Conservation (phyloP, 2,329 filamentous ascomycete species). For the Neopestalotiopsis sp. region DNA sequence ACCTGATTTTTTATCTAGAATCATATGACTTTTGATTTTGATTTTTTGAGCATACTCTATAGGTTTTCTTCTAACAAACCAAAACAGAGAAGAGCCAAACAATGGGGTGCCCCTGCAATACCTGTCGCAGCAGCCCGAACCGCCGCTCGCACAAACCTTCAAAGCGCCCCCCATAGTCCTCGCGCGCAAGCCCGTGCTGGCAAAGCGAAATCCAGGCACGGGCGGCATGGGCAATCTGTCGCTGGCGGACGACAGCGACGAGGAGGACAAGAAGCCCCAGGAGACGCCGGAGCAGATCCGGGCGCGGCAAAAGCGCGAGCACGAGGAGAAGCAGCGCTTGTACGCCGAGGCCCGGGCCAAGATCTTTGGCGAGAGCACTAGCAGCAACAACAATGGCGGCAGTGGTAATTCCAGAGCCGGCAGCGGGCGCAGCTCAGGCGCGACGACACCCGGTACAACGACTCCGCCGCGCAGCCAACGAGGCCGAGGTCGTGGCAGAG, state of each 20-base stretch:
- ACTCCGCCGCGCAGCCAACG: constrained; percentile 64
- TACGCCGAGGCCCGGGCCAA: constrained; percentile 90
- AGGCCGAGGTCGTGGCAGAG: constrained; percentile 53
- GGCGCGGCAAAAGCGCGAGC: constrained; percentile 77
- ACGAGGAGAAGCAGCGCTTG: constrained; percentile 86
- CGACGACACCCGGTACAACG: constrained; percentile 65
- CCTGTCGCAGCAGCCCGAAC: constrained; percentile 67
- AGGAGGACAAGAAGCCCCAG: constrained; percentile 63
- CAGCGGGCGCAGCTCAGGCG: constrained; percentile 48
- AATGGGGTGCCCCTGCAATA: constrained; percentile 78
- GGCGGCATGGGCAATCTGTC: constrained; percentile 53
- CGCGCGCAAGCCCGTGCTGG: constrained; percentile 77
- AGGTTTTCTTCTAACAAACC: not conserved
- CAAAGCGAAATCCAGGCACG: constrained; percentile 60
- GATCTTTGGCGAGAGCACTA: constrained; percentile 68
- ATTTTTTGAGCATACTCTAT: too few species aligned
- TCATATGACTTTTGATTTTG: not conserved
- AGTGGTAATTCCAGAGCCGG: constrained; percentile 13
- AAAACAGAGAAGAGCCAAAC: constrained; percentile 23
- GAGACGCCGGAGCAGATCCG: constrained; percentile 79
- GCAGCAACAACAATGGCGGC: constrained; percentile 35
- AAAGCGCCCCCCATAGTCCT: constrained; percentile 85
- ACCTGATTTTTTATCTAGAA: not conserved
- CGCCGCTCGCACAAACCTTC: constrained; percentile 72
- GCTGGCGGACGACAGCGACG: constrained; percentile 57